Evolutionary conservation across 2,329 filamentous ascomycete genomes (phyloP).

Genomic region (Fusarium papillatum): DNA sequence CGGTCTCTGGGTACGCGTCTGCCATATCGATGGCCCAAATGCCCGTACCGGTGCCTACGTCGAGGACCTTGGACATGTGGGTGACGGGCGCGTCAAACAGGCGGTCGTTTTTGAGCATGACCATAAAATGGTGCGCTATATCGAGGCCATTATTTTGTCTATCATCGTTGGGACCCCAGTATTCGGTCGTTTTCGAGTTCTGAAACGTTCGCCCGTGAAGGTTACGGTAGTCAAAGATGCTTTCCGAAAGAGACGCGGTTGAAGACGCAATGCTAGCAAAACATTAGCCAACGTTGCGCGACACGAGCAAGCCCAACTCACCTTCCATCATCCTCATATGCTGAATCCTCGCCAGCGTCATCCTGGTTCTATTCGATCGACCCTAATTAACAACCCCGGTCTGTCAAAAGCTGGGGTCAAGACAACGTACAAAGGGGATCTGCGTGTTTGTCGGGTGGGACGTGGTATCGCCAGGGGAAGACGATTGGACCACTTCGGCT

Average conservation of each 20-base stretch:
- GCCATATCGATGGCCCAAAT: slow-evolving; percentile 56
- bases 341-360: slow-evolving; percentile 15
- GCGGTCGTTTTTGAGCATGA: slow-evolving; percentile 36
- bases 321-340: slow-evolving; percentile 5
- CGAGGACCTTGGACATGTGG: slow-evolving; percentile 58
- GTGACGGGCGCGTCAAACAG: slow-evolving; percentile 41
- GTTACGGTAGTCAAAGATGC: slow-evolving; percentile 49
- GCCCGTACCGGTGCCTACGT: slow-evolving; percentile 19
- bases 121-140: slow-evolving; percentile 43
- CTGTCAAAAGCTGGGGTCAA: not conserved
- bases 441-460: slow-evolving; percentile 26
- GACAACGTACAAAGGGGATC: slow-evolving; percentile 25
- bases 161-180: slow-evolving; percentile 47
- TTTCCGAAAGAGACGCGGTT: slow-evolving; percentile 49
- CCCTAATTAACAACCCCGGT: not conserved
- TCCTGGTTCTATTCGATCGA: slow-evolving; percentile 13
- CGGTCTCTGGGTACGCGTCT: slow-evolving; percentile 57
- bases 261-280: slow-evolving; percentile 40
- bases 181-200: slow-evolving; percentile 43
- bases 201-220: slow-evolving; percentile 50
- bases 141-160: slow-evolving; percentile 42
- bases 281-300: not conserved
- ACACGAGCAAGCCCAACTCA: not conserved
- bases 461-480: not conserved
- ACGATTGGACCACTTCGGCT: not conserved